Percentiles rank a stretch among this genome's conserved stretches.
phyloP scores from a whole-genome alignment of 176 grass and related monocot species.

The Avena eriantha region DNA sequence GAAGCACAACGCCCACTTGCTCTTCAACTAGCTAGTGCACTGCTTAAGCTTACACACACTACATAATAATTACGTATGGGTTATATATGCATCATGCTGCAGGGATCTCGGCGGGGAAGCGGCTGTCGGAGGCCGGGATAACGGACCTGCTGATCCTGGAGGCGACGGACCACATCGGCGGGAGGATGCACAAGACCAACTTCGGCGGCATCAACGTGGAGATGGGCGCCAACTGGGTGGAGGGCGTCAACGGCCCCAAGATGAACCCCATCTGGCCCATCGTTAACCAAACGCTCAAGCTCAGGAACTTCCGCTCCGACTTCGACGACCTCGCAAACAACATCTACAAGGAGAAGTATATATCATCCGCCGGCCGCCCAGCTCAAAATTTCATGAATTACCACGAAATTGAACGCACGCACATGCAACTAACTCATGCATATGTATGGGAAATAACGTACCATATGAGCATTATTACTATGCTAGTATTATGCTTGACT shows the following conservation, averaged over 20 bases:
- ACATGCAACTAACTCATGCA: not conserved
- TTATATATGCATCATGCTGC: not conserved
- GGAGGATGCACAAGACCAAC: conserved; percentile 64
- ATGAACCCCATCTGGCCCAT: conserved; percentile 76
- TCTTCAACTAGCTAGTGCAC: not conserved
- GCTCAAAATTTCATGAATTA: too few relatives aligned
- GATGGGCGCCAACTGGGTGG: conserved; percentile 81
- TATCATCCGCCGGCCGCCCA: too few relatives aligned
- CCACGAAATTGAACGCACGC: not conserved
- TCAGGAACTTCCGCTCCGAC: conserved; percentile 65
- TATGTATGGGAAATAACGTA: not conserved
- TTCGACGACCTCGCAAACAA: conserved; percentile 42
- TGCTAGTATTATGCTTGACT: too few relatives aligned
- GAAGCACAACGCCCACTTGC: too few relatives aligned
- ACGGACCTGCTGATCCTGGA: conserved; percentile 69
- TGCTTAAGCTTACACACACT: not conserved
- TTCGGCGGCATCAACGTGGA: conserved; percentile 69
- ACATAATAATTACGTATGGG: too few relatives aligned
- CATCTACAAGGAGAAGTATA: conserved; percentile 64
- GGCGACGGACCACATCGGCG: conserved; percentile 69
- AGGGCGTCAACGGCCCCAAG: conserved; percentile 56
- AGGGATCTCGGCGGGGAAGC: conserved; percentile 81
- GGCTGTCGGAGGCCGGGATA: conserved; percentile 67
- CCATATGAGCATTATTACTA: not conserved
- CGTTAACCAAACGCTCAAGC: conserved; percentile 60